Conservation (phyloP, 2,329 filamentous ascomycete species). For the Didymella exigua region DNA sequence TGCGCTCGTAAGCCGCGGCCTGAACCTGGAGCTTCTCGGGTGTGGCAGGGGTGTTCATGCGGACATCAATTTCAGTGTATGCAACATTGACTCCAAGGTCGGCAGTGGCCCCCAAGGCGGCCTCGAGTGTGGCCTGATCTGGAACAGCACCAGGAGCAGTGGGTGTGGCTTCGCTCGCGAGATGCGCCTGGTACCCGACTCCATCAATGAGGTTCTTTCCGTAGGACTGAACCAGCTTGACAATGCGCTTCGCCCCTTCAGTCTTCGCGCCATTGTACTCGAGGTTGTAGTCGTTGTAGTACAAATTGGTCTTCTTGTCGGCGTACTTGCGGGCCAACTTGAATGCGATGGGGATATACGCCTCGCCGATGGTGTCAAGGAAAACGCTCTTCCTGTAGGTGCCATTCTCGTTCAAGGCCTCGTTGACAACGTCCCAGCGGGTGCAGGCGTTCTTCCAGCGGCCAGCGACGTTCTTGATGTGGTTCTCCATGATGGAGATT, state of each 20-base stretch:
- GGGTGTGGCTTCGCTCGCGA: constrained; percentile 59
- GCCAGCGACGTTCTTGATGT: constrained; percentile 48
- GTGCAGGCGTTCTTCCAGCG: constrained; percentile 49
- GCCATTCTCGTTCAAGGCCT: constrained; percentile 55
- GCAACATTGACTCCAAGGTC: constrained; percentile 63
- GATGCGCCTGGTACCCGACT: constrained; percentile 67
- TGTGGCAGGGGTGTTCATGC: constrained; percentile 56
- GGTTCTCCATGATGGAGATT: constrained; percentile 50
- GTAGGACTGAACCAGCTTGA: constrained; percentile 49
- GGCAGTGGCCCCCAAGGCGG: constrained; percentile 59
- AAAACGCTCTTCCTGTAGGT: constrained; percentile 52
- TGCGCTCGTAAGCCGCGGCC: constrained; percentile 53
- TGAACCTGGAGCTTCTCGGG: constrained; percentile 54
- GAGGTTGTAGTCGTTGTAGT: constrained; percentile 70
- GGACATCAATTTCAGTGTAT: constrained; percentile 67
- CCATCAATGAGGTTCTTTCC: constrained; percentile 60
- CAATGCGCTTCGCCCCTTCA: constrained; percentile 43
- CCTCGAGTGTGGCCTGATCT: constrained; percentile 52
- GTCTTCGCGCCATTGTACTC: constrained; percentile 59
- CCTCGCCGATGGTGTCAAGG: constrained; percentile 52
- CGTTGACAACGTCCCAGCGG: constrained; percentile 51
- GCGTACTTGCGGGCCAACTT: constrained; percentile 48
- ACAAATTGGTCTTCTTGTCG: constrained; percentile 51
- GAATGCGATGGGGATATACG: constrained; percentile 55
- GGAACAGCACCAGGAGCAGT: constrained; percentile 50